These are phyloP conservation scores for Trichoderma aggressivum DNA, from an alignment of 2,329 filamentous ascomycete species.

Conservation along the genomic window DNA sequence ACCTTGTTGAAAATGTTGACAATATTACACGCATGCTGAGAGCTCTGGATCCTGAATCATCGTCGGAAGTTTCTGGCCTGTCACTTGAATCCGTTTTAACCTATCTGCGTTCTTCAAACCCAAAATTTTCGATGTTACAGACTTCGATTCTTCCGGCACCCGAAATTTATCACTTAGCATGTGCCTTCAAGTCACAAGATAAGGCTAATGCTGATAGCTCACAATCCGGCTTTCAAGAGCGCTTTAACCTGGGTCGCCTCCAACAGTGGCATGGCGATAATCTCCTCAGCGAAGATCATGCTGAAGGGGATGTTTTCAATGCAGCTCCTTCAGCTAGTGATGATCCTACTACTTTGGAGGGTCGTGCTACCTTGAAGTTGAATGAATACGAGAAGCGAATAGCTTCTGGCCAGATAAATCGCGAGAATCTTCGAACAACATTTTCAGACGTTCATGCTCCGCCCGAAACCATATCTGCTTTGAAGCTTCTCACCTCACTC, in stretches of 20 bases:
- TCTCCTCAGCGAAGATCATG: conserved; percentile 30
- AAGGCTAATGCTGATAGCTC: conserved; percentile 22
- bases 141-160: conserved; percentile 37
- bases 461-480: conserved; percentile 75
- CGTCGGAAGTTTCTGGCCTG: conserved; percentile 17
- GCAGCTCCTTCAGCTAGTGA: conserved; percentile 31
- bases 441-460: conserved; percentile 86
- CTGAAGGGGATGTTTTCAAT: conserved; percentile 22
- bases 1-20: conserved; percentile 43
- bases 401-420: conserved; percentile 75
- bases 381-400: conserved; percentile 81
- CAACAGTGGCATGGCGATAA: conserved; percentile 32
- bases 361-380: conserved; percentile 42
- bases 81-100: conserved; percentile 27
- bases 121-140: conserved; percentile 30
- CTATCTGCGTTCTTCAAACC: conserved; percentile 28
- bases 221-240: conserved; percentile 30
- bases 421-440: conserved; percentile 76
- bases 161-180: conserved; percentile 40
- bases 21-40: conserved; percentile 48
- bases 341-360: conserved; percentile 29
- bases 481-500: conserved; percentile 84
- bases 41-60: conserved; percentile 31
- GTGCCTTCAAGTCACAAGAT: conserved; percentile 28
- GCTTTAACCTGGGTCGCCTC: conserved; percentile 33